Conservation (phyloP, 129 eudicot genomes). For the Pulicaria dysenterica region DNA sequence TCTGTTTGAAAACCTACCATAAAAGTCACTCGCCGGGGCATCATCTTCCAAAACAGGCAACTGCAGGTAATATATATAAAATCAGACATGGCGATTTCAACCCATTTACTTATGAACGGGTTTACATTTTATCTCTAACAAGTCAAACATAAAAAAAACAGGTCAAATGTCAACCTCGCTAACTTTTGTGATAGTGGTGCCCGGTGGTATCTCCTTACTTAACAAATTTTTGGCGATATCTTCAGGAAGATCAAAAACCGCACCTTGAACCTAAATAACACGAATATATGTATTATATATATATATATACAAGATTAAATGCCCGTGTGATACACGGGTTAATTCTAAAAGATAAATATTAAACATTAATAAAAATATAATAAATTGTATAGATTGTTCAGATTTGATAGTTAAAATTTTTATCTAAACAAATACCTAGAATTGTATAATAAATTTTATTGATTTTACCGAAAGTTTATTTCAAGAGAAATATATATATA, state of each 20-base stretch:
- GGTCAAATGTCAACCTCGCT: slow-evolving; percentile 51
- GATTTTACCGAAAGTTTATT: too few relatives aligned
- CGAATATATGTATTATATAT: too few relatives aligned
- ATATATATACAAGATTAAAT: not conserved
- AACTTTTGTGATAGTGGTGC: slow-evolving; percentile 72
- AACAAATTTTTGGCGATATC: slow-evolving; percentile 83
- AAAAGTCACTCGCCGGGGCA: slow-evolving; percentile 71
- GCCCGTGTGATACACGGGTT: too few relatives aligned
- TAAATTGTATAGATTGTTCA: too few relatives aligned
- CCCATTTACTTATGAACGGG: not conserved
- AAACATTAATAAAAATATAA: too few relatives aligned
- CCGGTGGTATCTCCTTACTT: slow-evolving; percentile 73
- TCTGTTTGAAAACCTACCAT: slow-evolving; percentile 77
- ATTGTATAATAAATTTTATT: too few relatives aligned
- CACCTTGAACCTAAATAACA: slow-evolving; percentile 70
- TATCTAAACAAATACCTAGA: too few relatives aligned
- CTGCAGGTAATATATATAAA: slow-evolving; percentile 39
- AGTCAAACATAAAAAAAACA: not conserved
- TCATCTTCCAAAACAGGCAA: slow-evolving; percentile 87
- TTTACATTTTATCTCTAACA: not conserved
- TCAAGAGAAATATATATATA: too few relatives aligned
- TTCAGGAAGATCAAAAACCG: slow-evolving; percentile 92
- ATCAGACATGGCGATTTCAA: not conserved
- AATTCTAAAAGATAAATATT: too few relatives aligned
- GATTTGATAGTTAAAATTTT: too few relatives aligned